A percentile compares a stretch with the other conserved stretches of the same genome.
Evolutionary conservation across 179 eudicot species (phyloP).

Genomic region (Kewa caespitosa): DNA sequence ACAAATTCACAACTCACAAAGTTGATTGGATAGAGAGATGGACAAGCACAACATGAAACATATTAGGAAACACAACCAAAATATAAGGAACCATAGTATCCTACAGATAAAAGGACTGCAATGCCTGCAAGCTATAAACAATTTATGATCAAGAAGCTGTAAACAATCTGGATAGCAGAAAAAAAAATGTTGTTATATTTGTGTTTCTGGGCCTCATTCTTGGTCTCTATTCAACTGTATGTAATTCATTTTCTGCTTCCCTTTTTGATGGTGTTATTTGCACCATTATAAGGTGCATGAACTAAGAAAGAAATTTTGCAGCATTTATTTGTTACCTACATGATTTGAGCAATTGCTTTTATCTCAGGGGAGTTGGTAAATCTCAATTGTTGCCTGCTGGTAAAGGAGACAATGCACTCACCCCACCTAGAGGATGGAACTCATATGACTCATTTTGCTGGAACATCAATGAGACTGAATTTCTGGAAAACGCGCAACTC

Average conservation of each 20-base stretch:
- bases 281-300: neutral
- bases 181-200: neutral
- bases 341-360: no score
- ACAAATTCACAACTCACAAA: no score
- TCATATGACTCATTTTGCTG: conserved; percentile 77
- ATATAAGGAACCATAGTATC: no score
- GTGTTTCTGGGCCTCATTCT: conserved; percentile 5
- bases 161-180: no score
- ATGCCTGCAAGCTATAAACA: no score
- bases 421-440: conserved; percentile 81
- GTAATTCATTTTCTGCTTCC: neutral
- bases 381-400: neutral
- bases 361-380: neutral
- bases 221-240: neutral
- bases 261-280: neutral
- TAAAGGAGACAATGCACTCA: conserved; percentile 29
- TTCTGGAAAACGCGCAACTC: conserved; percentile 61
- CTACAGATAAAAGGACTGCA: no score
- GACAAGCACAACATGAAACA: no score
- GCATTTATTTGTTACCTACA: neutral
- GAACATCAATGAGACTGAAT: conserved; percentile 57
- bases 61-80: no score
- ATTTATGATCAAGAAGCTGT: no score
- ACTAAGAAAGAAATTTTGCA: no score
- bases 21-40: no score